Conservation (phyloP, 306 rosid species). For the Cicer cuneatum region DNA sequence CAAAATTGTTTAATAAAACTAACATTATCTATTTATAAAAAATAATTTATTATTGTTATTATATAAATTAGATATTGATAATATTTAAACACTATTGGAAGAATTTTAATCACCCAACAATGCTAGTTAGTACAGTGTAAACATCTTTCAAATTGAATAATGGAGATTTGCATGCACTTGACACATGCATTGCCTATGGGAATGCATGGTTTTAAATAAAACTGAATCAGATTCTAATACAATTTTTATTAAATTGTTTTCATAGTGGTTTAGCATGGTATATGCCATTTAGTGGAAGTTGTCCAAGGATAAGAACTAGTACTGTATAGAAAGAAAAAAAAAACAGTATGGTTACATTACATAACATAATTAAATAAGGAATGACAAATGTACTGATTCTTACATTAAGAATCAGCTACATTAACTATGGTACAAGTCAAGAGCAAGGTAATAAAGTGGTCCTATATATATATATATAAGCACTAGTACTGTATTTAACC, state of each 20-base stretch:
- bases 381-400: conserved; percentile 48
- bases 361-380: conserved; percentile 17
- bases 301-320: conserved; percentile 48
- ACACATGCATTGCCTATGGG: conserved; percentile 55
- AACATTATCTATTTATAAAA: too few relatives aligned
- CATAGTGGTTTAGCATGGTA: conserved; percentile 50
- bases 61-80: too few relatives aligned
- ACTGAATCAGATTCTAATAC: conserved; percentile 53
- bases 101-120: conserved; percentile 45
- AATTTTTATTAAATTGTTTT: conserved; percentile 32
- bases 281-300: conserved; percentile 53
- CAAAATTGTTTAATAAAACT: too few relatives aligned
- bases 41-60: too few relatives aligned
- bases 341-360: conserved; percentile 36
- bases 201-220: conserved; percentile 48
- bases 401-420: conserved; percentile 50
- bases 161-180: conserved; percentile 47
- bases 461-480: conserved; percentile 38
- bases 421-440: conserved; percentile 54
- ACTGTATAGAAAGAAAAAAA: neutral
- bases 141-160: conserved; percentile 55
- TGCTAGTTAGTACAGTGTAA: conserved; percentile 4
- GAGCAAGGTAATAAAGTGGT: conserved; percentile 49
- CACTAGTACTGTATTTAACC: conserved; percentile 47
- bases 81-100: conserved; percentile 29